Base-by-base conservation (phyloP, 164 flowering plant genomes). In the Berberis thunbergii region DNA sequence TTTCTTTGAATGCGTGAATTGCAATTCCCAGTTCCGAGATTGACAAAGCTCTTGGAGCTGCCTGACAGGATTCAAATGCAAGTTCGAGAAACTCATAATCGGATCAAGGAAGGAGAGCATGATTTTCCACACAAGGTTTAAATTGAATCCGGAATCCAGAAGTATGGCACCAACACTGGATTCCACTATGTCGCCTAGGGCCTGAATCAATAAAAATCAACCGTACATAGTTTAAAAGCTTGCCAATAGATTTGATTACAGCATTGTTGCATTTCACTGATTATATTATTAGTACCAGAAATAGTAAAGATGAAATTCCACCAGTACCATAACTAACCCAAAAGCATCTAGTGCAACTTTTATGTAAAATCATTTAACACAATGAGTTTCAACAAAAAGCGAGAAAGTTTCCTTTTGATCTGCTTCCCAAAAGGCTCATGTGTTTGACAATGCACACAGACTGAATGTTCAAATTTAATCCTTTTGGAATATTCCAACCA, bases 141-240 rank as follows among this genome's bases (percentile, higher is more conserved):
- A 77, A 70, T 95, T 72, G 55, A 95, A 83, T 41, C 97, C 97
- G 6, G 81, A 65, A 68, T 95, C 99, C 54, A 95, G 84, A 62
- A 87, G 84, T 60, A 91, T 72, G 57, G 99, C 97, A 41, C 94
- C 99, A 54, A 86, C 62, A 76, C 80, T 85, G 60, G 99, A 95
- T 72, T 95, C 99, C 7, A 95, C 89, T 76, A 95, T 76, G 81
- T 95, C 99, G 12, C 97, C 97, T 44, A 95, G 87, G 46, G 76
- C 97, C 99, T 94, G 83, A 68, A 72, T 40, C 69, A 77, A 67
- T 55, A 64, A 52, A 65, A 43, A 4, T 48, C 50, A 48, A 48
- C 1, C 50, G 10, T 48, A 48, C 1, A 48, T 7, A 48, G 50
- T 1, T 1, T 1, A 4, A 2, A 11, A 2, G 50, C 7, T 6